Conservation (phyloP, 31 red algal species). For the Porphyra umbilicalis region DNA sequence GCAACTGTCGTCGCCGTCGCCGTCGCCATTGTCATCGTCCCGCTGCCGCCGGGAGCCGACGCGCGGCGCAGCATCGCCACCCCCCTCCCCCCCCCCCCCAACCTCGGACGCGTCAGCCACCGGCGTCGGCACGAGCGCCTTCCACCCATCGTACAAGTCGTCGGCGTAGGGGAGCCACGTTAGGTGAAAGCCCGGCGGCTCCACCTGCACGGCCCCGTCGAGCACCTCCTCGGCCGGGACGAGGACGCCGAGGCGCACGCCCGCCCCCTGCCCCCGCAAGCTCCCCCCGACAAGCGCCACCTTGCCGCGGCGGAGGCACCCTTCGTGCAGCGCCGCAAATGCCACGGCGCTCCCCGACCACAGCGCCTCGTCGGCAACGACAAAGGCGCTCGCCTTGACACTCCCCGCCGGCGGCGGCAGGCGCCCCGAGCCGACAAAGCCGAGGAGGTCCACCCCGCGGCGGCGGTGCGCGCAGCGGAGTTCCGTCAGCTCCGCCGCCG, state of each 20-base stretch:
- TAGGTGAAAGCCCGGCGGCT: conserved; percentile 48
- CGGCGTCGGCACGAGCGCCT: conserved; percentile 5
- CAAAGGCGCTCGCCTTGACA: conserved; percentile 25
- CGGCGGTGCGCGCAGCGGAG: not conserved
- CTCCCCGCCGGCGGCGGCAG: conserved; percentile 11
- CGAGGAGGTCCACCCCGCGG: not conserved
- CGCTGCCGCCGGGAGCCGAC: not conserved
- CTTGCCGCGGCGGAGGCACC: conserved; percentile 31
- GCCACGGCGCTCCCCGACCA: conserved; percentile 28
- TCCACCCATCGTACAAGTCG: conserved; percentile 62
- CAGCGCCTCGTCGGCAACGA: conserved; percentile 32
- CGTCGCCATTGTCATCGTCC: not conserved
- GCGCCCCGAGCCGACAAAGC: not conserved
- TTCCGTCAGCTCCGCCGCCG: not conserved
- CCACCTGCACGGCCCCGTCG: conserved; percentile 3
- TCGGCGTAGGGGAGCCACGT: conserved; percentile 53
- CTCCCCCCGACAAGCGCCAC: conserved; percentile 34
- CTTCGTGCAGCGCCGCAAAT: conserved; percentile 33
- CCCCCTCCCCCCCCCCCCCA: too few species aligned
- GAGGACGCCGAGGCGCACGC: conserved; percentile 45
- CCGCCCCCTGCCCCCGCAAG: conserved; percentile 3
- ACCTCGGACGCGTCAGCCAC: not conserved
- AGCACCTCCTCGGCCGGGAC: conserved; percentile 43
- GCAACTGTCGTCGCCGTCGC: not conserved
- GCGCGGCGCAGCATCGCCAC: not conserved